These are phyloP conservation scores for Cryptococcus hybrid DNA, from an alignment of 1,284 basidiomycete genomes.

Conservation along the genomic window DNA sequence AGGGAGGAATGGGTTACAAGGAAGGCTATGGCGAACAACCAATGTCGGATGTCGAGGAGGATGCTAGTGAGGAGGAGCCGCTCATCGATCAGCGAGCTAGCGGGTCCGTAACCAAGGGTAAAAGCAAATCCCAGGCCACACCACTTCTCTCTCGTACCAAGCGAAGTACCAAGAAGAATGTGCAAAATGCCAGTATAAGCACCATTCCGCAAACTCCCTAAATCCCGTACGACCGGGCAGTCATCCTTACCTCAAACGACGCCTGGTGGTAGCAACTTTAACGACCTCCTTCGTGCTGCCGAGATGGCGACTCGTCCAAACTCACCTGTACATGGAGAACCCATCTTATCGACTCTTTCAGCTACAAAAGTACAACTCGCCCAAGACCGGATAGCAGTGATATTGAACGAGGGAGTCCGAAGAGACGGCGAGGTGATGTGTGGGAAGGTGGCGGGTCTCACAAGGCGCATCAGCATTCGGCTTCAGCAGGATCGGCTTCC, in stretches of 20 bases:
- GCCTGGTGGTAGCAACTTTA: conserved; percentile 44
- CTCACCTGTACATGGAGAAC: conserved; percentile 29
- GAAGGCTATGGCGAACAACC: conserved; percentile 40
- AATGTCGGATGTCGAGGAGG: conserved; percentile 21
- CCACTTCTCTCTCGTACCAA: conserved; percentile 16
- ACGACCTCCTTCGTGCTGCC: conserved; percentile 43
- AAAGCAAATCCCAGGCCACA: neutral
- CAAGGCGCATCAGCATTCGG: neutral
- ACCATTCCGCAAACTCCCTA: conserved; percentile 28
- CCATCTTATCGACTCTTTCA: conserved; percentile 22
- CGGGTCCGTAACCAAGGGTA: neutral
- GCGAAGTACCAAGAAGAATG: conserved; percentile 23
- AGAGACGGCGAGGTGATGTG: conserved; percentile 16
- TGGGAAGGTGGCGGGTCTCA: conserved; percentile 2
- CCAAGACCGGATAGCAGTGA: conserved; percentile 14
- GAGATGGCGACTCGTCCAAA: conserved; percentile 42
- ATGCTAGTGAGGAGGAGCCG: conserved; percentile 13
- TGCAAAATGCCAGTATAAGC: conserved; percentile 13
- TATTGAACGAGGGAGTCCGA: conserved; percentile 30
- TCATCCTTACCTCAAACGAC: conserved; percentile 26
- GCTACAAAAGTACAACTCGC: conserved; percentile 32
- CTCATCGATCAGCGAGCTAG: neutral
- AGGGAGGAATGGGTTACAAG: conserved; percentile 42
- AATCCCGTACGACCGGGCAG: conserved; percentile 14
- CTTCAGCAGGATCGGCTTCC: conserved; percentile 15